A percentile compares a stretch with the other conserved stretches of the same genome.
phyloP scores from a whole-genome alignment of 257 asterid species.

The Mentha longifolia region DNA sequence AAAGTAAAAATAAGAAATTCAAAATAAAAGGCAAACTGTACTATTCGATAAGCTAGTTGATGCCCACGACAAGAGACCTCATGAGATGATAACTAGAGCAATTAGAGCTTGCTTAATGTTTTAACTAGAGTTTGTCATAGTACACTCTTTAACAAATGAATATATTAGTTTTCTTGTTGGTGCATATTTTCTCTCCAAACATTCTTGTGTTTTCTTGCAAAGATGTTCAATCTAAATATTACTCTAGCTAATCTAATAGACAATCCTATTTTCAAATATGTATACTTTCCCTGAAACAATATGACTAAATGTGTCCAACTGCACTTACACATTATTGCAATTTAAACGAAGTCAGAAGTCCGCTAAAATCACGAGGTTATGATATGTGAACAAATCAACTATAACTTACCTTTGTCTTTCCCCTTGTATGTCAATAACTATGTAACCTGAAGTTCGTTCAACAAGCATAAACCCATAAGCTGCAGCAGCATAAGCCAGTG shows the following conservation, averaged over 20 bases:
- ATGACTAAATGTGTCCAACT: constrained; percentile 18
- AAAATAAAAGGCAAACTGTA: background rate
- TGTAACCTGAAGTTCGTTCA: constrained; percentile 96
- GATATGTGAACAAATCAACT: constrained; percentile 30
- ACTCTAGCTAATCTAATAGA: constrained; percentile 5
- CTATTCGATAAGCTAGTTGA: constrained; percentile 13
- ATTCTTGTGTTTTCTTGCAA: background rate
- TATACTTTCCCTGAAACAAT: background rate
- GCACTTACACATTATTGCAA: background rate
- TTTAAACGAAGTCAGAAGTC: background rate
- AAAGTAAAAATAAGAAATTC: background rate
- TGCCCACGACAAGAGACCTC: constrained; percentile 1
- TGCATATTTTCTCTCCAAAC: constrained; percentile 7
- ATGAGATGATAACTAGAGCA: constrained; percentile 1
- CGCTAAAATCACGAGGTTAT: constrained; percentile 16
- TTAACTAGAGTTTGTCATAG: constrained; percentile 13
- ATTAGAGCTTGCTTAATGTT: constrained; percentile 12
- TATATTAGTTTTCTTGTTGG: constrained; percentile 14
- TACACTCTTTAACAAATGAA: constrained; percentile 21
- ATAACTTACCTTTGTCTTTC: constrained; percentile 71
- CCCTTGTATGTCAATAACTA: constrained; percentile 84
- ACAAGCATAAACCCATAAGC: constrained; percentile 93
- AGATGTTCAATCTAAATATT: background rate
- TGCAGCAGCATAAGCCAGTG: constrained; percentile 95
- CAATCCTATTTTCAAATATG: constrained; percentile 2